Percentiles rank a stretch among this genome's conserved stretches.
Evolutionary conservation across 176 grass and related monocot species (phyloP).

Genomic region (Eremochloa ophiuroides): DNA sequence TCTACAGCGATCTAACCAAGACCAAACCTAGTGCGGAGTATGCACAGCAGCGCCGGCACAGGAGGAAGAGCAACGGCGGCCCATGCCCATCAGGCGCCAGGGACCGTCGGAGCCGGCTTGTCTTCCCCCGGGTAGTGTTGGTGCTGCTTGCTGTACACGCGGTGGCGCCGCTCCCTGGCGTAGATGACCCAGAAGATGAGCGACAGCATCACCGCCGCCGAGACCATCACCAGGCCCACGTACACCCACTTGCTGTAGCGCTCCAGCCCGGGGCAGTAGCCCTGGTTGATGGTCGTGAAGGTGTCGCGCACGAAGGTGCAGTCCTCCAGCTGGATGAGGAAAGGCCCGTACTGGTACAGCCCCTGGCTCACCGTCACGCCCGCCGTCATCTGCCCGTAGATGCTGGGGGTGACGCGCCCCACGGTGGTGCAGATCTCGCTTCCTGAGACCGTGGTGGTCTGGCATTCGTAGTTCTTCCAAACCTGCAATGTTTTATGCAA

Average conservation of each 20-base stretch:
- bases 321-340: conserved; percentile 74
- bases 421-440: conserved; percentile 51
- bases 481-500: conserved; percentile 71
- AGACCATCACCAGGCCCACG: conserved; percentile 75
- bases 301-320: conserved; percentile 86
- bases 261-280: conserved; percentile 74
- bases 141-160: conserved; percentile 57
- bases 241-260: conserved; percentile 78
- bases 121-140: conserved; percentile 27
- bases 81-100: neutral
- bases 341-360: conserved; percentile 73
- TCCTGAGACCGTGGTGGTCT: conserved; percentile 39
- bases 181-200: conserved; percentile 86
- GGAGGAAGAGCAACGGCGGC: neutral
- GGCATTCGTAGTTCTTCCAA: conserved; percentile 55
- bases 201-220: conserved; percentile 64
- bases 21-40: neutral
- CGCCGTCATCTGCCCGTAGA: conserved; percentile 62
- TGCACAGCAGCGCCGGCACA: neutral
- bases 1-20: too few relatives aligned
- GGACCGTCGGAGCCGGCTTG: conserved; percentile 9
- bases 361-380: conserved; percentile 56
- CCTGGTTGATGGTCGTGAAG: conserved; percentile 50
- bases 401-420: conserved; percentile 57
- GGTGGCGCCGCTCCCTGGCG: conserved; percentile 77